Evolutionary conservation across 495 filamentous ascomycete genomes (phyloP).

Genomic region (Massariosphaeria phaeospora): DNA sequence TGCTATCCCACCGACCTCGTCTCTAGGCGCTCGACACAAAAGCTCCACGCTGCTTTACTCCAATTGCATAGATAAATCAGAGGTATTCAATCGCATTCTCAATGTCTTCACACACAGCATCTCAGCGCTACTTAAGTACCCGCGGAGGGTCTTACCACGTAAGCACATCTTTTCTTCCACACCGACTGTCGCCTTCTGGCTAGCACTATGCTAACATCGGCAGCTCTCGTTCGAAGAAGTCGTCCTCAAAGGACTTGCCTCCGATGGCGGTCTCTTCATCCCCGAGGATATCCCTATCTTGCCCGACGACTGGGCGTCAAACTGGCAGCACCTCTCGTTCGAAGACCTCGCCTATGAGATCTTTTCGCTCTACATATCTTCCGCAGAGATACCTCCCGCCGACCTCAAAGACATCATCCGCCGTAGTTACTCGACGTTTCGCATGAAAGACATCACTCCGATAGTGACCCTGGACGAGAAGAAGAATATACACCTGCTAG

Average conservation of each 20-base stretch:
- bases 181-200: neutral
- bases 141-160: conserved; percentile 76
- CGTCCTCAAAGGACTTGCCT: conserved; percentile 84
- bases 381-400: conserved; percentile 68
- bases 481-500: conserved; percentile 73
- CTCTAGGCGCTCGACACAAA: no score
- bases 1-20: no score
- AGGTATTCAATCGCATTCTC: conserved; percentile 1
- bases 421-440: conserved; percentile 81
- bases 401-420: conserved; percentile 79
- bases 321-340: conserved; percentile 74
- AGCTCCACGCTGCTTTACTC: no score
- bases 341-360: conserved; percentile 72
- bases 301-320: conserved; percentile 53
- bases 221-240: conserved; percentile 88
- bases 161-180: conserved; percentile 34
- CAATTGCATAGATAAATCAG: no score
- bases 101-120: conserved; percentile 50
- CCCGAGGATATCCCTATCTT: conserved; percentile 73
- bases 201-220: conserved; percentile 3
- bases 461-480: conserved; percentile 60
- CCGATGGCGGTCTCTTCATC: conserved; percentile 85
- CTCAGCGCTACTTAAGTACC: conserved; percentile 76
- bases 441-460: conserved; percentile 66
- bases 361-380: conserved; percentile 74